Percentiles rank a stretch among this genome's conserved stretches.
These are phyloP conservation scores for Mycoemilia scoparia DNA, from an alignment of 192 early-diverging fungal species.

Conservation along the genomic window DNA sequence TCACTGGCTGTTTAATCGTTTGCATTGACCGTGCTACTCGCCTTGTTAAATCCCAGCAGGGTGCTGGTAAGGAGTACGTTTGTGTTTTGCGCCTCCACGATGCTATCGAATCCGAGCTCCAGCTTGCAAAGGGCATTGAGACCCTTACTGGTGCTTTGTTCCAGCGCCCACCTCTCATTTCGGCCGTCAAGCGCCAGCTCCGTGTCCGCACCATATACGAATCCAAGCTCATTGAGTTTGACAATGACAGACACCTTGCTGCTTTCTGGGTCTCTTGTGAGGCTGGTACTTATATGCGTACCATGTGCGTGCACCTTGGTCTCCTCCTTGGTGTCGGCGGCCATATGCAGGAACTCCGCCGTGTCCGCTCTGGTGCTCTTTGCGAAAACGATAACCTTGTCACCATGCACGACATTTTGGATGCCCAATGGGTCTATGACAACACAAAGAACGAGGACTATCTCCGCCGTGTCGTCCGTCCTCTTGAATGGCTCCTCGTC, in stretches of 20 bases:
- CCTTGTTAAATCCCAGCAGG: conserved; percentile 97
- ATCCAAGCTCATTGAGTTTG: conserved; percentile 87
- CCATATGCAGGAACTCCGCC: conserved; percentile 98
- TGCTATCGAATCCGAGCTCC: conserved; percentile 75
- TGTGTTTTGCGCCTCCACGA: conserved; percentile 89
- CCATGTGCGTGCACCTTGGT: conserved; percentile 96
- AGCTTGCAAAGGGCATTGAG: conserved; percentile 69
- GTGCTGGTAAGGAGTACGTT: conserved; percentile 99
- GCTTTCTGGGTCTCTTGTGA: conserved; percentile 98
- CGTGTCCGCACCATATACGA: conserved; percentile 97
- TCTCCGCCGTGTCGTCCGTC: conserved; percentile 79
- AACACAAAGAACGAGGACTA: conserved; percentile 97
- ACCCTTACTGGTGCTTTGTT: conserved; percentile 96
- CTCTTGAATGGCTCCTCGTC: conserved; percentile 83
- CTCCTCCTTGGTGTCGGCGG: conserved; percentile 87
- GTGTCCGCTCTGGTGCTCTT: conserved; percentile 83
- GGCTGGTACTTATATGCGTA: conserved; percentile 98
- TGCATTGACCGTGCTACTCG: conserved; percentile 97
- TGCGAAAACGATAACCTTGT: conserved; percentile 89
- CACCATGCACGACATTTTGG: conserved; percentile 97
- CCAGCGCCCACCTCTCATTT: conserved; percentile 96
- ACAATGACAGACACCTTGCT: conserved; percentile 88
- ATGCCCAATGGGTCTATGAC: conserved; percentile 97
- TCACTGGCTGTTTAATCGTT: conserved; percentile 97
- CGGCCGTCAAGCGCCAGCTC: conserved; percentile 97